Conservation (phyloP, 768 basidiomycete genomes). For the Phlebiopsis gigantea region DNA sequence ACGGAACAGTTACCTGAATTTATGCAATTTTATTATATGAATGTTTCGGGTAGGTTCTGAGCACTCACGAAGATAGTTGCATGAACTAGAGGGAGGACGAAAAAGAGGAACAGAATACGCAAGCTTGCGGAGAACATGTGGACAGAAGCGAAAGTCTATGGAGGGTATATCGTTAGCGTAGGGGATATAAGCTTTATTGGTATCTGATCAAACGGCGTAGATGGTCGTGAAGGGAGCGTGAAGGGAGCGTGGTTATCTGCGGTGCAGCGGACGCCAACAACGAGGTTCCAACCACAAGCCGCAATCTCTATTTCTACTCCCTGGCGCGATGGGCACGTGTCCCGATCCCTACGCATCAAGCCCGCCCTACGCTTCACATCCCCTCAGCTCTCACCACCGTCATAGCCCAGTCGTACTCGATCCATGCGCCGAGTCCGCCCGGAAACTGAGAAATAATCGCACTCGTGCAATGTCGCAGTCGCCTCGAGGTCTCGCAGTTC, state of each 20-base stretch:
- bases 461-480: not conserved
- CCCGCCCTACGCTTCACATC: not conserved
- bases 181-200: not conserved
- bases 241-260: not conserved
- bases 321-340: not conserved
- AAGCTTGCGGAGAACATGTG: not conserved
- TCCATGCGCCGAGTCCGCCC: not conserved
- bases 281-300: not conserved
- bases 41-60: not conserved
- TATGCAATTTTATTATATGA: not conserved
- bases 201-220: not conserved
- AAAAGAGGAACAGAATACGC: not conserved
- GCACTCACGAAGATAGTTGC: slow-evolving; percentile 3
- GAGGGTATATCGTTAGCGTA: not conserved
- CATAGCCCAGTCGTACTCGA: too few relatives aligned
- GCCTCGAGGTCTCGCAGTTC: not conserved
- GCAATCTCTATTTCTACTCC: not conserved
- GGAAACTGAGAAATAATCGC: not conserved
- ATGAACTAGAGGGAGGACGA: not conserved
- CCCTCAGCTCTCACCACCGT: not conserved
- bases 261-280: not conserved
- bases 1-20: slow-evolving; percentile 43
- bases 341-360: not conserved
- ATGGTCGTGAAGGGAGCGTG: slow-evolving; percentile 2
- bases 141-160: not conserved